phyloP scores from a whole-genome alignment of 2,329 filamentous ascomycete species.

The Ascochyta koolunga region DNA sequence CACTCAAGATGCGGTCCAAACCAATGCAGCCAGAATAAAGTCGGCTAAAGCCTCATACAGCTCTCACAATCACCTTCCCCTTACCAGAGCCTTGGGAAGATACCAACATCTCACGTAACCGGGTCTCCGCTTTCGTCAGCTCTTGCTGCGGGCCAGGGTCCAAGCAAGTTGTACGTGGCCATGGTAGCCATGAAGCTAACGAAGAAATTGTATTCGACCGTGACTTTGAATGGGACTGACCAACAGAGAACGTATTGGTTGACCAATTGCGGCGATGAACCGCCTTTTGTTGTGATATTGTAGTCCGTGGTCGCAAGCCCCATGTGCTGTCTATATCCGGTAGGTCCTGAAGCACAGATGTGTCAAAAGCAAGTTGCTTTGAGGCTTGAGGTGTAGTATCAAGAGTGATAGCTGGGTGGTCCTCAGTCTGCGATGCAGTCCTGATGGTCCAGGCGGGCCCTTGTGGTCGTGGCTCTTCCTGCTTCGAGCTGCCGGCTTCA shows the following conservation, averaged over 20 bases:
- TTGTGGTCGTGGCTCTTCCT: slow-evolving; percentile 18
- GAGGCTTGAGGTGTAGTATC: slow-evolving; percentile 41
- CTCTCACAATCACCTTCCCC: slow-evolving; percentile 34
- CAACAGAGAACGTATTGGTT: slow-evolving; percentile 23
- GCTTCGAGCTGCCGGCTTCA: slow-evolving; percentile 20
- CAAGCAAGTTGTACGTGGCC: slow-evolving; percentile 34
- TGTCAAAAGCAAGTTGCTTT: slow-evolving; percentile 45
- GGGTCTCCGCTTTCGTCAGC: slow-evolving; percentile 39
- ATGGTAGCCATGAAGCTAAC: slow-evolving; percentile 45
- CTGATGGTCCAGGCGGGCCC: slow-evolving; percentile 39
- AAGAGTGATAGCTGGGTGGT: slow-evolving; percentile 42
- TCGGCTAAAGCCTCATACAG: slow-evolving; percentile 18
- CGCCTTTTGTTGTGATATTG: slow-evolving; percentile 13
- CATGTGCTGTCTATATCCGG: slow-evolving; percentile 12
- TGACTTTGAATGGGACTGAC: slow-evolving; percentile 14
- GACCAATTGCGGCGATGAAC: slow-evolving; percentile 35
- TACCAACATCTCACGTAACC: slow-evolving; percentile 41
- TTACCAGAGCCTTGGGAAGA: slow-evolving; percentile 33
- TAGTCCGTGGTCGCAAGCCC: slow-evolving; percentile 19
- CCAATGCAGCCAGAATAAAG: background rate
- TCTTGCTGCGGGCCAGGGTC: slow-evolving; percentile 27
- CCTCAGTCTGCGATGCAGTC: slow-evolving; percentile 29
- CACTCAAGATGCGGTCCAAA: background rate
- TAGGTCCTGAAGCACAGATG: slow-evolving; percentile 36
- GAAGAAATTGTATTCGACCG: slow-evolving; percentile 41